Evolutionary conservation across 805 yeast species (phyloP), one percentile per base, ranked within the genome.

Genomic region (Myxozyma melibiosi): DNA sequence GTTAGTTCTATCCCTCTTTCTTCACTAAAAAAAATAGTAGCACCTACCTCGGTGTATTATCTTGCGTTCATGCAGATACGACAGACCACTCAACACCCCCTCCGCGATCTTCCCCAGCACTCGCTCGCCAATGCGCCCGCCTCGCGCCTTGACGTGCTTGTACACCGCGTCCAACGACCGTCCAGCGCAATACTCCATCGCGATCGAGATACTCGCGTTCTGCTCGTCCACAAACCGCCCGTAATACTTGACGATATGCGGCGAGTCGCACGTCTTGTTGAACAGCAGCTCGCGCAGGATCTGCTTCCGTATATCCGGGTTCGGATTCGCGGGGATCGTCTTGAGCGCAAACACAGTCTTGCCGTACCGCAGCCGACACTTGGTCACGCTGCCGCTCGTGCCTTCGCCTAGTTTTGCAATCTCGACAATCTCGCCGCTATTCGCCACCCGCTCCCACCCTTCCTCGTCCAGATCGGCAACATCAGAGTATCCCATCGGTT

Each of bases 171-270:
- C 97, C 58, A 94, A 73, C 2, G 96, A 89, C 41, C 83, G 81
- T 1, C 97, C 98, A 25, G 90, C 96, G 90, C 96, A 94, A 71
- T 83, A 94, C 72, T 94, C 99, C 98, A 94, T 94, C 46, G 96
- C 90, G 28, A 94, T 94, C 65, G 88, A 90, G 39, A 94, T 90
- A 67, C 90, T 83, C 28, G 90, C 87, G 59, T 80, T 83, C 55
- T 80, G 80, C 66, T 85, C 88, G 65, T 87, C 84, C 63, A 88
- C 77, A 68, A 88, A 94, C 62, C 96, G 90, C 6, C 99, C 99
- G 70, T 89, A 92, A 71, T 94, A 94, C 70, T 84, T 81, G 25
- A 92, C 98, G 60, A 94, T 94, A 68, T 83, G 86, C 2, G 90
- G 89, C 38, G 92, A 86, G 66, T 82, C 78, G 70, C 96, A 92